Evolutionary conservation across 306 rosid genomes (phyloP).

Genomic region (Luffa acutangula): DNA sequence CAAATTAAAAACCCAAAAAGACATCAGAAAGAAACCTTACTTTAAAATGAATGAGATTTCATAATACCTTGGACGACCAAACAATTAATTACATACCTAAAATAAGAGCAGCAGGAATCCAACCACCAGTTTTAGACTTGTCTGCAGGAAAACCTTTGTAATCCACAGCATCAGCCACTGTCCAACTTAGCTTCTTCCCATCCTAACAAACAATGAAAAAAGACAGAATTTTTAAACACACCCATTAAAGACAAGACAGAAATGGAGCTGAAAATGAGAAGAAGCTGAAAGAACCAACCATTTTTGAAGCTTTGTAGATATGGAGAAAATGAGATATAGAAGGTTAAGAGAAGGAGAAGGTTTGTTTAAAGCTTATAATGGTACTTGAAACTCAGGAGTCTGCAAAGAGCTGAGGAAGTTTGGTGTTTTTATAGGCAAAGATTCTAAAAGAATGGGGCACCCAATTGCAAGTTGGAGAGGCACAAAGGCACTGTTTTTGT

Average conservation of each 20-base stretch:
- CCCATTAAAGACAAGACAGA: not conserved
- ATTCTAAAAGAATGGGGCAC: constrained; percentile 8
- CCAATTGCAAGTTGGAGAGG: constrained; percentile 24
- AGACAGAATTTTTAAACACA: not conserved
- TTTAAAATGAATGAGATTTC: not conserved
- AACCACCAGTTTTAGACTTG: constrained; percentile 75
- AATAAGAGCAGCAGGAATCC: constrained; percentile 71
- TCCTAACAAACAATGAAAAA: constrained; percentile 26
- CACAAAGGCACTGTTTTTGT: constrained; percentile 11
- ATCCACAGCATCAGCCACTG: constrained; percentile 64
- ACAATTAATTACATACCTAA: constrained; percentile 33
- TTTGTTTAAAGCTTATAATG: not conserved
- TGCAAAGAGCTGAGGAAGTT: constrained; percentile 16
- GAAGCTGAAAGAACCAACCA: not conserved
- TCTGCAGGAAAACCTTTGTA: constrained; percentile 76
- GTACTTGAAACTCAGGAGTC: not conserved
- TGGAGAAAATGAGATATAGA: not conserved
- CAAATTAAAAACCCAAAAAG: not conserved
- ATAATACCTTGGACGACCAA: not conserved
- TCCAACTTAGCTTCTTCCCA: constrained; percentile 64
- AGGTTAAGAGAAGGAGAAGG: not conserved
- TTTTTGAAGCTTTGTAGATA: not conserved
- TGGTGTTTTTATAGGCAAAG: constrained; percentile 47
- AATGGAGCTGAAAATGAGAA: not conserved
- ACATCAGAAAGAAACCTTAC: not conserved